Evolutionary conservation across 2,329 filamentous ascomycete species (phyloP).

Genomic region (Trichoderma harzianum): DNA sequence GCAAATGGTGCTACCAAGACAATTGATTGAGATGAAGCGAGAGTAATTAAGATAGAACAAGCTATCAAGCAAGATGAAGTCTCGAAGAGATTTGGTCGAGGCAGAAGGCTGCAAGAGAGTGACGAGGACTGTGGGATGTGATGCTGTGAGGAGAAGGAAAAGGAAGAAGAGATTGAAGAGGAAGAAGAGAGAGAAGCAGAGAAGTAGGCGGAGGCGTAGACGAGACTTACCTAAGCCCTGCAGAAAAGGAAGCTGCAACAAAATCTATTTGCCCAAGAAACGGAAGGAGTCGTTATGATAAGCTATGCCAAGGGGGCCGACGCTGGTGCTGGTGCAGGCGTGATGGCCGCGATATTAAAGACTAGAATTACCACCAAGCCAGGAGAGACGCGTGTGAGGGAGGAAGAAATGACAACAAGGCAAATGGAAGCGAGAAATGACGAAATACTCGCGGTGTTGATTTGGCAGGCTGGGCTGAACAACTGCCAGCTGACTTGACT

Average conservation of each 20-base stretch:
- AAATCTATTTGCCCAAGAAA: conserved; percentile 1
- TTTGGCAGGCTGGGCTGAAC: conserved; percentile 9
- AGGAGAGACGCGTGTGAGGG: neutral
- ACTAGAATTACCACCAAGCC: neutral
- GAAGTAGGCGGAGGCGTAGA: conserved; percentile 10
- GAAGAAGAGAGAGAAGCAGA: conserved; percentile 11
- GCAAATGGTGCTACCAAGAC: conserved; percentile 50
- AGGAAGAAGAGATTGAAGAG: conserved; percentile 19
- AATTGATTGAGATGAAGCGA: conserved; percentile 52
- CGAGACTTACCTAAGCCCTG: conserved; percentile 19
- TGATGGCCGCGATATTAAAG: conserved; percentile 1
- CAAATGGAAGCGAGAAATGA: conserved; percentile 19
- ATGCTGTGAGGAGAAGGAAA: conserved; percentile 42
- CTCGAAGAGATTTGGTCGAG: conserved; percentile 31
- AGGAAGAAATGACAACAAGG: conserved; percentile 7
- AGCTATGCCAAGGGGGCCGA: neutral
- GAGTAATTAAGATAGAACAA: conserved; percentile 57
- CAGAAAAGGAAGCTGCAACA: conserved; percentile 15
- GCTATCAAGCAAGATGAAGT: conserved; percentile 57
- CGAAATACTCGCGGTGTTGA: neutral
- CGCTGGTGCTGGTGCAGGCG: conserved; percentile 14
- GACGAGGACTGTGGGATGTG: conserved; percentile 46
- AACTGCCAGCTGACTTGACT: conserved; percentile 10
- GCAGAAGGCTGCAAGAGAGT: conserved; percentile 38
- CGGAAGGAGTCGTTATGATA: conserved; percentile 17